A percentile compares a stretch with the other conserved stretches of the same genome.
Conservation (phyloP, 108 stramenopile species). For the Thalassiosira profunda region DNA sequence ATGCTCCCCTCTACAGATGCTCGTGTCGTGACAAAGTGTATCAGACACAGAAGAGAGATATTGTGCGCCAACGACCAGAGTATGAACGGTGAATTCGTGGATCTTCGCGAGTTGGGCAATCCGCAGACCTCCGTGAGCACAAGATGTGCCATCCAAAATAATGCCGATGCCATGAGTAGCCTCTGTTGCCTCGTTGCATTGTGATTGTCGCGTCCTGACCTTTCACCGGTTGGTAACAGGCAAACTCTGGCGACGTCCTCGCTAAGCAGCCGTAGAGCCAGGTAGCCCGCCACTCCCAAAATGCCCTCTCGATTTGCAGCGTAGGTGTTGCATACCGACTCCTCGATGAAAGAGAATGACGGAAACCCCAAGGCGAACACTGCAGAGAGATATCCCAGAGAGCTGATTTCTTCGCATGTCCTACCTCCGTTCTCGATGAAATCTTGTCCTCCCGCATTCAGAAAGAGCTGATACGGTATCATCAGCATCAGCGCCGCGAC, state of each 20-base stretch:
- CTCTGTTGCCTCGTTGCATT: no score
- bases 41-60: constrained; percentile 43
- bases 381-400: no score
- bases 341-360: constrained; percentile 1
- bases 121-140: constrained; percentile 14
- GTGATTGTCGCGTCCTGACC: no score
- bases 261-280: constrained; percentile 63
- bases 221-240: constrained; percentile 53
- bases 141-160: constrained; percentile 48
- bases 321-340: constrained; percentile 62
- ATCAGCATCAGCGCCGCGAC: constrained; percentile 48
- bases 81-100: constrained; percentile 78
- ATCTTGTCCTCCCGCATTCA: constrained; percentile 58
- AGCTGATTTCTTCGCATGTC: no score
- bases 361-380: constrained; percentile 26
- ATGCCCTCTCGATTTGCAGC: constrained; percentile 93
- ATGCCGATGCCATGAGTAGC: constrained; percentile 19
- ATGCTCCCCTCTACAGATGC: not conserved
- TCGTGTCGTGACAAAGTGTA: constrained; percentile 28
- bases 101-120: constrained; percentile 78
- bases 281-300: constrained; percentile 80
- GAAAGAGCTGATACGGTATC: constrained; percentile 63
- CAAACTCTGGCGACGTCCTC: constrained; percentile 65
- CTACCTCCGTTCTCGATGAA: constrained; percentile 76
- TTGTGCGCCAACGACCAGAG: constrained; percentile 81